These are phyloP conservation scores for Polytrichum commune DNA, from an alignment of 225 moss, liverwort and hornwort species.

Conservation along the genomic window DNA sequence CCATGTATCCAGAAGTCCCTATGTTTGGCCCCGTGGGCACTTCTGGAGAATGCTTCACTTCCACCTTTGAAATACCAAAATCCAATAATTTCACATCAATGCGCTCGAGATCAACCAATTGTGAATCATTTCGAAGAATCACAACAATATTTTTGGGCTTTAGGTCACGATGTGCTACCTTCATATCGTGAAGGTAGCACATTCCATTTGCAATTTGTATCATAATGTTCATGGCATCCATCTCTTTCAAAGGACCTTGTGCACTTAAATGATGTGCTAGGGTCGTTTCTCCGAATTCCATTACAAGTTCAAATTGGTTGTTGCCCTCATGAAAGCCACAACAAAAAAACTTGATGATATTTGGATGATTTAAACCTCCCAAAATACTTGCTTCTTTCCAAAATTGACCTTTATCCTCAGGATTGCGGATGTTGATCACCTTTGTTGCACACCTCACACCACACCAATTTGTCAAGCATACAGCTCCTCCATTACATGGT, in stretches of 20 bases:
- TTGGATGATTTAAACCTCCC: not conserved
- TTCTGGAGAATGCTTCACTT: not conserved
- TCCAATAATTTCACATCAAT: not conserved
- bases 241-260: not conserved
- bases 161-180: conserved; percentile 8
- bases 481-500: not conserved
- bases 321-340: not conserved
- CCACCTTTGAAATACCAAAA: conserved; percentile 6
- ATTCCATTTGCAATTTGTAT: conserved; percentile 9
- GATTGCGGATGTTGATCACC: not conserved
- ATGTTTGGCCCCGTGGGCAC: not conserved
- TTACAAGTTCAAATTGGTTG: not conserved
- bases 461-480: not conserved
- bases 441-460: not conserved
- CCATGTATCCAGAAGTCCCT: not conserved
- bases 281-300: not conserved
- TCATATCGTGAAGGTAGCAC: conserved; percentile 6
- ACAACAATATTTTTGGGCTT: conserved; percentile 5
- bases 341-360: not conserved
- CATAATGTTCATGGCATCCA: not conserved
- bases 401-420: not conserved
- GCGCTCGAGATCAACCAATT: not conserved
- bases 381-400: not conserved
- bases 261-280: not conserved
- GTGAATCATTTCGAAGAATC: not conserved